A percentile compares a stretch with the other conserved stretches of the same genome.
phyloP scores from a whole-genome alignment of 1,284 basidiomycete species.

The Waitea zeae region DNA sequence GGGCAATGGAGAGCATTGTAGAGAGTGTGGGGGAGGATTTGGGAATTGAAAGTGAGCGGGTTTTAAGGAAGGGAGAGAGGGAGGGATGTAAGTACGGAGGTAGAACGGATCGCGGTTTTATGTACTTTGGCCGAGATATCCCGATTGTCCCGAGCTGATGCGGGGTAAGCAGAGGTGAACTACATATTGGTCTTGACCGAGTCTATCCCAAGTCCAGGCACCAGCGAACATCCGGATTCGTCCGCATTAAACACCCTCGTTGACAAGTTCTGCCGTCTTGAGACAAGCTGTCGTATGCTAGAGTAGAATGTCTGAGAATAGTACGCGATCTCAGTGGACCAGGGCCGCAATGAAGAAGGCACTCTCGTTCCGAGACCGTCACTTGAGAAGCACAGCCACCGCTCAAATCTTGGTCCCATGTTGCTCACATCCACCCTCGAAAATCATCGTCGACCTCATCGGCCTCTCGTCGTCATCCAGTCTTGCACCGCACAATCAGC shows the following conservation, averaged over 20 bases:
- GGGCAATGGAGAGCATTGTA: constrained; percentile 17
- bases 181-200: no score
- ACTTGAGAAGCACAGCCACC: not conserved
- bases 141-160: no score
- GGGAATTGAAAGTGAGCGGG: not conserved
- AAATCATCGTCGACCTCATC: constrained; percentile 19
- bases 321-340: no score
- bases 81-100: not conserved
- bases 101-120: not conserved
- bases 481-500: constrained; percentile 47
- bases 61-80: not conserved
- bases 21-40: not conserved
- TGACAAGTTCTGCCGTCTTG: no score
- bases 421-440: constrained; percentile 18
- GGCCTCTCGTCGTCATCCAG: constrained; percentile 41
- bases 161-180: no score
- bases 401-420: constrained; percentile 16
- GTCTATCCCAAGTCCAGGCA: no score
- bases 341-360: no score
- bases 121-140: not conserved
- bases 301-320: no score
- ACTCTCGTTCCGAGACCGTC: no score
- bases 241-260: no score
- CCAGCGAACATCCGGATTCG: no score
- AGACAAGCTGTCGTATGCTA: no score